Conservation (phyloP, 2,329 filamentous ascomycete genomes). For the Trichoderma atrobrunneum region DNA sequence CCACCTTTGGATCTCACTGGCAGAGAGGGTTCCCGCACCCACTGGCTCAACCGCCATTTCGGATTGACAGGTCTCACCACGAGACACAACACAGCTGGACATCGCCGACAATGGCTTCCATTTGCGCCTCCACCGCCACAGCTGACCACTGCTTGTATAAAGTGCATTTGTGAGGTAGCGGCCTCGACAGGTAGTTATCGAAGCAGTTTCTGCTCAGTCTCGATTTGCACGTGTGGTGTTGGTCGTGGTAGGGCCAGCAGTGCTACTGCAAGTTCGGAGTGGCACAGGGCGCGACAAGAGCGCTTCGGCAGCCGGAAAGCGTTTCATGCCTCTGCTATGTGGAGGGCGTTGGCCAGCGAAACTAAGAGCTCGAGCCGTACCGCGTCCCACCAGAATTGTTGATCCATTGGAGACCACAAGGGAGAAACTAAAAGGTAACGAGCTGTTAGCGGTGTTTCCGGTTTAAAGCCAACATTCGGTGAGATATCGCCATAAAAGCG, state of each 20-base stretch:
- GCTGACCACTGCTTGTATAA: neutral
- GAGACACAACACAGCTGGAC: neutral
- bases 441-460: neutral
- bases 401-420: neutral
- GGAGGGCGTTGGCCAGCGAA: conserved; percentile 17
- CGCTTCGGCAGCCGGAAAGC: conserved; percentile 5
- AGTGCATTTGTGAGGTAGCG: neutral
- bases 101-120: neutral
- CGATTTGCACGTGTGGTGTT: neutral
- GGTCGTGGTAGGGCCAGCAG: neutral
- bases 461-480: neutral
- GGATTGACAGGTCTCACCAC: conserved; percentile 14
- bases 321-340: conserved; percentile 7
- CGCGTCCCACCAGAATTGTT: conserved; percentile 21
- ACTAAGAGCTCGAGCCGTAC: conserved; percentile 25
- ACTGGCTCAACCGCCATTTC: conserved; percentile 11
- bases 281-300: neutral
- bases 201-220: neutral
- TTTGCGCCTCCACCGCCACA: conserved; percentile 12
- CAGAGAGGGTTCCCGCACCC: neutral
- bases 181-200: neutral
- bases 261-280: neutral
- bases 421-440: neutral
- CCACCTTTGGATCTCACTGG: conserved; percentile 10
- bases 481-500: neutral